Evolutionary conservation across 1,284 basidiomycete species (phyloP).

Genomic region (Exobasidium cylindrosporum): DNA sequence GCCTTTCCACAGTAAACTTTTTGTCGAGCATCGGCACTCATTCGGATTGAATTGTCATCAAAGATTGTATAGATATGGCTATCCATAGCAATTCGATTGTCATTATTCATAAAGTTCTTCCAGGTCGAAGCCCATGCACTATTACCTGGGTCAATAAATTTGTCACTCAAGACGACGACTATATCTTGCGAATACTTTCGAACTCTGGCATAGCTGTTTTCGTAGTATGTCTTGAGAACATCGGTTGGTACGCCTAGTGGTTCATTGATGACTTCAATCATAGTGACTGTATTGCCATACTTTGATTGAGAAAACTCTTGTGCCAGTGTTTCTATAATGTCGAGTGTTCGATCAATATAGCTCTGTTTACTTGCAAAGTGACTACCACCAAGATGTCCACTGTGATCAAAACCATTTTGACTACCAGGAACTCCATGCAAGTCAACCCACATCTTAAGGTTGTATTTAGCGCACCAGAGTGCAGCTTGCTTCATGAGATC

Average conservation of each 20-base stretch:
- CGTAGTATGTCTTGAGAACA: slow-evolving; percentile 60
- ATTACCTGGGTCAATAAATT: slow-evolving; percentile 14
- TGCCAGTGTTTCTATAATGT: slow-evolving; percentile 64
- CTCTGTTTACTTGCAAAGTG: slow-evolving; percentile 69
- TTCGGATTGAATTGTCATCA: slow-evolving; percentile 23
- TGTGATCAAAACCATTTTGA: slow-evolving; percentile 58
- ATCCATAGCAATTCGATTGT: slow-evolving; percentile 75
- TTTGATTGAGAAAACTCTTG: slow-evolving; percentile 32
- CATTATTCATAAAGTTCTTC: slow-evolving; percentile 17
- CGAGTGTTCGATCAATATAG: slow-evolving; percentile 70
- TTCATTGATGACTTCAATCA: slow-evolving; percentile 48
- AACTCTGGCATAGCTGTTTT: slow-evolving; percentile 67
- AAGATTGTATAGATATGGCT: slow-evolving; percentile 52
- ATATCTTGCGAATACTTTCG: slow-evolving; percentile 53
- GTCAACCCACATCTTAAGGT: slow-evolving; percentile 77
- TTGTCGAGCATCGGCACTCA: slow-evolving; percentile 33
- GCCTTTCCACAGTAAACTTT: slow-evolving; percentile 40
- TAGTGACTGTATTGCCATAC: slow-evolving; percentile 39
- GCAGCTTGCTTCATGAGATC: slow-evolving; percentile 64
- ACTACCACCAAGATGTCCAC: slow-evolving; percentile 68
- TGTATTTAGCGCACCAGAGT: slow-evolving; percentile 71
- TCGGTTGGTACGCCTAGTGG: slow-evolving; percentile 23
- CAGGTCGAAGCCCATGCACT: slow-evolving; percentile 12
- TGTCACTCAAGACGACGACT: slow-evolving; percentile 13
- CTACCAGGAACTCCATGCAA: slow-evolving; percentile 60